Conservation (phyloP, 2,329 filamentous ascomycete genomes). For the Didymella segeticola region DNA sequence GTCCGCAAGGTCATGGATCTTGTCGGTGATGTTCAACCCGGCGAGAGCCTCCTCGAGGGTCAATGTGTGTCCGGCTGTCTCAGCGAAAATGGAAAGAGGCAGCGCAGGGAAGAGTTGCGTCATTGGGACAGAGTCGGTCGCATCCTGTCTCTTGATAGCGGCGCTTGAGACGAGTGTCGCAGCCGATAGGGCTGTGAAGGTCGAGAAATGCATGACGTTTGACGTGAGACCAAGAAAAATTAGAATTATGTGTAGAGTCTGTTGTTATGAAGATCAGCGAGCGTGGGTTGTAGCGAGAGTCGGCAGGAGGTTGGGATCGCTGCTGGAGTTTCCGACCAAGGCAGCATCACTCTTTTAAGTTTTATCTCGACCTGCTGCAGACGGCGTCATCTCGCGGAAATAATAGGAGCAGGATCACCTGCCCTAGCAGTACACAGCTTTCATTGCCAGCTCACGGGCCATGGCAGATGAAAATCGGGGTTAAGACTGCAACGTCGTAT, state of each 20-base stretch:
- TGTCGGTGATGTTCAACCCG: constrained; percentile 12
- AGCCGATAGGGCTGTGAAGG: constrained; percentile 12
- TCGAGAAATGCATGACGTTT: constrained; percentile 12
- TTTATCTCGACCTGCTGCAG: constrained; percentile 7
- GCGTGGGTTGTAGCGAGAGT: constrained; percentile 9
- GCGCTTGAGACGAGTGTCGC: constrained; percentile 14
- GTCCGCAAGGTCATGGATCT: constrained; percentile 7
- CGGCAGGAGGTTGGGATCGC: constrained; percentile 16
- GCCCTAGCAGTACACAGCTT: constrained; percentile 8
- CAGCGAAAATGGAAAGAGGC: constrained; percentile 5
- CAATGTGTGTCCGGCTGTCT: constrained; percentile 13
- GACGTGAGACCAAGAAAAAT: background rate
- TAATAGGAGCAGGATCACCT: constrained; percentile 9
- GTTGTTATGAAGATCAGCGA: constrained; percentile 9
- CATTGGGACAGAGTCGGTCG: constrained; percentile 4
- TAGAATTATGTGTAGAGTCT: constrained; percentile 8
- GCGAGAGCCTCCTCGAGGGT: constrained; percentile 15
- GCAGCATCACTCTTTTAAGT: constrained; percentile 16
- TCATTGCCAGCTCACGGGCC: constrained; percentile 7
- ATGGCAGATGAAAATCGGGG: constrained; percentile 11
- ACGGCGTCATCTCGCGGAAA: constrained; percentile 2
- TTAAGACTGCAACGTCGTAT: constrained; percentile 14
- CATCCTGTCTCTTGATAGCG: constrained; percentile 9
- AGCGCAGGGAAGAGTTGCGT: constrained; percentile 10
- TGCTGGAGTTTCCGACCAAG: constrained; percentile 11